Base-by-base conservation (phyloP, 768 basidiomycete genomes). In the Kwoniella europaea region DNA sequence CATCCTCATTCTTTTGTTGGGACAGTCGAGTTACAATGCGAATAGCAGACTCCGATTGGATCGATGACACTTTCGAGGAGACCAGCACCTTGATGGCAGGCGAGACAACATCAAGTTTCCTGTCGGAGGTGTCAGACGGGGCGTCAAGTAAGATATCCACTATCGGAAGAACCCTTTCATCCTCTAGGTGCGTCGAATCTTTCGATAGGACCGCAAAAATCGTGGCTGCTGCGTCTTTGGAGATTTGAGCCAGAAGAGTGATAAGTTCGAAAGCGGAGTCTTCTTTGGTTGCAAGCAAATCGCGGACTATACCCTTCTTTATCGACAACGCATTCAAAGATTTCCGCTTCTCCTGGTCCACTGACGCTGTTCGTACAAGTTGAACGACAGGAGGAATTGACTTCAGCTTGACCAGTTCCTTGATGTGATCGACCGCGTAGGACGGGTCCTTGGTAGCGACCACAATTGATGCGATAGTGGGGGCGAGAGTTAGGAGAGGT, bases 371-470 rank as follows among this genome's bases (percentile, higher is more conserved):
- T 50, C 63, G 22, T 10, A 57, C 15, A 46, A 55, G 42, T n/a
- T 29, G 22, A 18, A 62, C 41, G 6, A 24, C 62, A 6, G 66
- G 43, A 5, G 53, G 46, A 4, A 68, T 24, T 3, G 44, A 54
- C 22, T 56, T 43, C 46, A 69, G 55, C 22, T 67, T 46, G 13
- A 73, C 20, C 6, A 76, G 62, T 9, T 65, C 55, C 13, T 59
- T 55, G 41, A 78, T 60, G 43, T 76, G 71, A n/a, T 59, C 22
- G 35, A 79, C 42, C 16, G 75, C 75, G 44, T 71, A 62, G 10
- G 54, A 2, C 16, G 69, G 60, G 58, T 75, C 74, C 10, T 43
- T 27, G 3, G 71, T 66, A 13, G 69, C 65, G 13, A 69, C 20
- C 13, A 79, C 50, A 2, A 73, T 55, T 7, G 46, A 16, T 29